These are phyloP conservation scores for Claviceps fusiformis DNA, from an alignment of 2,329 filamentous ascomycete species.

Conservation along the genomic window DNA sequence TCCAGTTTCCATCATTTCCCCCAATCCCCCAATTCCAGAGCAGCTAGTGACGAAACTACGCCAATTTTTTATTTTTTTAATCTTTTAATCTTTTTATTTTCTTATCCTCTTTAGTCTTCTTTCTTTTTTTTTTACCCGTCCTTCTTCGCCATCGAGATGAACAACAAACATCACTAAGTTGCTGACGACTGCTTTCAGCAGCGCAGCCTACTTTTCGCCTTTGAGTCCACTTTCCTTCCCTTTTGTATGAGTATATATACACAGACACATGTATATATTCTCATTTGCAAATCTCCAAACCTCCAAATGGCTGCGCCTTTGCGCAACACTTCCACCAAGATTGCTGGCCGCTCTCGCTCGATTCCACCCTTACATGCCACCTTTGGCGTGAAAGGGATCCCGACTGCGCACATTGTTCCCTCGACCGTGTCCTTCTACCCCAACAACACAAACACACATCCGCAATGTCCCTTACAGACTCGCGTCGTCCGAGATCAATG, in stretches of 20 bases:
- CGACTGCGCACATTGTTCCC: neutral
- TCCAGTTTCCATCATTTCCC: neutral
- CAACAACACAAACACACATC: neutral
- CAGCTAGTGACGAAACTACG: neutral
- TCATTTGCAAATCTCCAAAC: neutral
- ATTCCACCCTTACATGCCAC: neutral
- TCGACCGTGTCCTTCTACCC: neutral
- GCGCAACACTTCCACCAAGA: conserved; percentile 10
- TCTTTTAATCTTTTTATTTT: neutral
- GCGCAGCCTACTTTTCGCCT: neutral
- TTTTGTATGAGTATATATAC: neutral
- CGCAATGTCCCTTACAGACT: neutral
- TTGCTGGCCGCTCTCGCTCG: conserved; percentile 8
- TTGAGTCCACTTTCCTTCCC: neutral
- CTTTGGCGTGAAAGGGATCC: neutral
- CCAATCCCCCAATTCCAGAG: neutral
- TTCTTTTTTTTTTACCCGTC: neutral
- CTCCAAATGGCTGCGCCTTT: conserved; percentile 21
- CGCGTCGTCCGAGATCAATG: conserved; percentile 1
- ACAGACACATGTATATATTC: too few species aligned
- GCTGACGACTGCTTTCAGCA: neutral
- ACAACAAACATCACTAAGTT: neutral
- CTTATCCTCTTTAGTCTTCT: neutral
- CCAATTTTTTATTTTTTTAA: neutral
- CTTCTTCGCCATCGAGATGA: neutral